Percentiles rank a stretch among this genome's conserved stretches.
Conservation (phyloP, 768 basidiomycete species). For the Russula brevipes region DNA sequence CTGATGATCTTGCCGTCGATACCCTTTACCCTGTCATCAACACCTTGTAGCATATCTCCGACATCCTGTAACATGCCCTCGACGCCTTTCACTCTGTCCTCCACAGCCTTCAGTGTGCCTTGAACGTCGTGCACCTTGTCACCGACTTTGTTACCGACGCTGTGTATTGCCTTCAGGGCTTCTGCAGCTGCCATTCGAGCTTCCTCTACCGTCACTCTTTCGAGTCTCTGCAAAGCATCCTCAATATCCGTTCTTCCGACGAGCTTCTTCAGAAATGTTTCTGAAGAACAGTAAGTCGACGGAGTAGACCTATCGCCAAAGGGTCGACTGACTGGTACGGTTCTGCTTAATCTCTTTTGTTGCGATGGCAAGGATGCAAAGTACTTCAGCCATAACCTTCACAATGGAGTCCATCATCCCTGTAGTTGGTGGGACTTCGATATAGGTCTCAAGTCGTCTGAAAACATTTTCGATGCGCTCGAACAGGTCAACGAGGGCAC, state of each 20-base stretch:
- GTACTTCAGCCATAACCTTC: background rate
- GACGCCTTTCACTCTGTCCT: background rate
- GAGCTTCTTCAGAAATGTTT: background rate
- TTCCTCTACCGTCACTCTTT: conserved; percentile 4
- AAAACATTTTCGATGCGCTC: background rate
- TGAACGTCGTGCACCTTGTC: background rate
- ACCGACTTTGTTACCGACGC: background rate
- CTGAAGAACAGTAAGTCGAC: background rate
- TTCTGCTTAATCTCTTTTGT: background rate
- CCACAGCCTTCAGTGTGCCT: background rate
- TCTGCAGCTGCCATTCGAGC: background rate
- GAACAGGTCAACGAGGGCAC: background rate
- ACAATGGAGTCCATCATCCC: background rate
- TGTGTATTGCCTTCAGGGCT: background rate
- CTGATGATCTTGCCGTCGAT: background rate
- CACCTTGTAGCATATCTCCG: background rate
- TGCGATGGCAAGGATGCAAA: background rate
- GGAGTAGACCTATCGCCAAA: rapidly evolving
- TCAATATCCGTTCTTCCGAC: background rate
- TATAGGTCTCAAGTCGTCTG: background rate
- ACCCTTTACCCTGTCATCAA: background rate
- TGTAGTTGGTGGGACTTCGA: background rate
- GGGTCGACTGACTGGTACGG: background rate
- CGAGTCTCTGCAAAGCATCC: background rate
- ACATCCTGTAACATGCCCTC: background rate